Evolutionary conservation across 345 rosid species (phyloP).

Genomic region (Melaleuca quinquenervia): DNA sequence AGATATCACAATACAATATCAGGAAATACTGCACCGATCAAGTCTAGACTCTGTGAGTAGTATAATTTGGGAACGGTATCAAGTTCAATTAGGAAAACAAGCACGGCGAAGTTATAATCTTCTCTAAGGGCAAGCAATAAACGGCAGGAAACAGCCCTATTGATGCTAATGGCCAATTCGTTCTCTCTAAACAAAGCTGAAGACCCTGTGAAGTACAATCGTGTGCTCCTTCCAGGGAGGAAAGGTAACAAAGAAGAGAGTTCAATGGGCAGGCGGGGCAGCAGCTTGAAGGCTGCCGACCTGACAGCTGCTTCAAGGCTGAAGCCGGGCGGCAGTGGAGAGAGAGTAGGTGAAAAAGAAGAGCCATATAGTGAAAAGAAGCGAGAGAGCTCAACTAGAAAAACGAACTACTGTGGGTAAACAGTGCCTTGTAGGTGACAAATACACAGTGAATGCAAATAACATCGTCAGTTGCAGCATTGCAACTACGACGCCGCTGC

Average conservation of each 20-base stretch:
- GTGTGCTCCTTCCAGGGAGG: not conserved
- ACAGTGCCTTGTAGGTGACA: not conserved
- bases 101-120: not conserved
- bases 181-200: not conserved
- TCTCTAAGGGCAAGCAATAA: not conserved
- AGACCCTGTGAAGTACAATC: not conserved
- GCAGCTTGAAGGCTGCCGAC: not conserved
- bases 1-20: not conserved
- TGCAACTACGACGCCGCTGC: not conserved
- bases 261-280: not conserved
- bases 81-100: not conserved
- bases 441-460: not conserved
- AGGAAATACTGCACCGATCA: not conserved
- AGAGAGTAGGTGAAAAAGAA: not conserved
- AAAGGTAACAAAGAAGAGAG: not conserved
- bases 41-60: too few species aligned
- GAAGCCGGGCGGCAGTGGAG: not conserved
- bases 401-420: not conserved
- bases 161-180: not conserved
- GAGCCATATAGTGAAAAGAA: not conserved
- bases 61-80: too few species aligned
- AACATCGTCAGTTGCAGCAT: not conserved
- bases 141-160: not conserved
- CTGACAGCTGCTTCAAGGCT: not conserved
- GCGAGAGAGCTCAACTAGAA: not conserved